phyloP scores from a whole-genome alignment of 2,329 filamentous ascomycete species.

The Penicillium occitanis region DNA sequence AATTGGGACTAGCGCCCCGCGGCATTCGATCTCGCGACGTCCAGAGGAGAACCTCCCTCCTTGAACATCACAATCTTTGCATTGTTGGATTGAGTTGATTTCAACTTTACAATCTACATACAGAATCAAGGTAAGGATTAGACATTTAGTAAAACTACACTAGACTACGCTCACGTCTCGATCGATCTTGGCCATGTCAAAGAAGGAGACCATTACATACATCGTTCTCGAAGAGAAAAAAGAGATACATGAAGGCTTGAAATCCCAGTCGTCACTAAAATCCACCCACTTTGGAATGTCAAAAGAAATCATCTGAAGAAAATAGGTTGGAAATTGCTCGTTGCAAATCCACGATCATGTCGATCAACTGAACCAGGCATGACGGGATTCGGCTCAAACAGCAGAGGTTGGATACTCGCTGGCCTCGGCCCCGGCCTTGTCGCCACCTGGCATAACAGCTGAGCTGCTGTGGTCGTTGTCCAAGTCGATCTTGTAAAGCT shows the following conservation, averaged over 20 bases:
- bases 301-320: neutral
- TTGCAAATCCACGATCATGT: neutral
- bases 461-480: neutral
- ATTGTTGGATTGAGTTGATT: neutral
- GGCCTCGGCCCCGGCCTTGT: slow-evolving; percentile 4
- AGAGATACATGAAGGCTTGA: neutral
- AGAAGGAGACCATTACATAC: slow-evolving; percentile 10
- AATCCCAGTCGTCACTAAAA: neutral
- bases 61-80: too few species aligned
- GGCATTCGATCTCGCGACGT: neutral
- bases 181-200: neutral
- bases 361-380: neutral
- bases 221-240: slow-evolving; percentile 1
- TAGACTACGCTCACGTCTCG: neutral
- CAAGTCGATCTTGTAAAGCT: slow-evolving; percentile 43
- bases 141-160: neutral
- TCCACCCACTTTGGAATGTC: slow-evolving; percentile 4
- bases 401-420: slow-evolving; percentile 5
- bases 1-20: neutral
- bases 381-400: neutral
- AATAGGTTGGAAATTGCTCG: neutral
- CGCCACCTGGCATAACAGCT: slow-evolving; percentile 4
- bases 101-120: neutral
- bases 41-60: neutral
- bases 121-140: too few species aligned